phyloP scores from a whole-genome alignment of 306 rosid genomes.

The Quercus cerris region DNA sequence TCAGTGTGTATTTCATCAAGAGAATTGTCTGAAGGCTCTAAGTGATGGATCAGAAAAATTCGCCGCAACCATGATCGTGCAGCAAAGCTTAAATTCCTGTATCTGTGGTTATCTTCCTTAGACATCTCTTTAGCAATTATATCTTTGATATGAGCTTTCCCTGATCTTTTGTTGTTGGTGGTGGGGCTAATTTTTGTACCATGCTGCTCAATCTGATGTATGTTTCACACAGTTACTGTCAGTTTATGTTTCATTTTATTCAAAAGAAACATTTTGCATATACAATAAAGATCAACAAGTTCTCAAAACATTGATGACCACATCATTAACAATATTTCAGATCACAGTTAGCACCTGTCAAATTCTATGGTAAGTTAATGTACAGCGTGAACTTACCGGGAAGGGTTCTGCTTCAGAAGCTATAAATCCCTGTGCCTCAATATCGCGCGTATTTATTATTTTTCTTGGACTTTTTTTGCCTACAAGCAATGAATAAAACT shows the following conservation, averaged over 20 bases:
- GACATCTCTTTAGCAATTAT: slow-evolving; percentile 10
- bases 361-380: not conserved
- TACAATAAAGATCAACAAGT: too few relatives aligned
- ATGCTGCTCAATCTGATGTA: slow-evolving; percentile 36
- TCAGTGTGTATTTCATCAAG: not conserved
- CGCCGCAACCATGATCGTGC: slow-evolving; percentile 24
- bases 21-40: slow-evolving; percentile 31
- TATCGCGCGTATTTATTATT: not conserved
- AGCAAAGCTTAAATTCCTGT: slow-evolving; percentile 32
- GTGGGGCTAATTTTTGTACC: slow-evolving; percentile 13
- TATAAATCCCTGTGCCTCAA: slow-evolving; percentile 24
- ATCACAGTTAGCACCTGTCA: not conserved
- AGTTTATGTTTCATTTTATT: slow-evolving; percentile 1
- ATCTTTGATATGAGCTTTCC: slow-evolving; percentile 27
- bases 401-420: slow-evolving; percentile 38
- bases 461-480: slow-evolving; percentile 26
- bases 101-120: slow-evolving; percentile 25
- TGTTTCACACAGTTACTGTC: slow-evolving; percentile 2
- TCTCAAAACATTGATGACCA: too few relatives aligned
- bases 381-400: slow-evolving; percentile 33
- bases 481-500: slow-evolving; percentile 1
- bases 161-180: slow-evolving; percentile 20
- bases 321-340: too few relatives aligned
- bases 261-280: too few relatives aligned
- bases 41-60: slow-evolving; percentile 21